These are phyloP conservation scores for Lactarius trivialis DNA, from an alignment of 768 basidiomycete genomes.

Conservation along the genomic window DNA sequence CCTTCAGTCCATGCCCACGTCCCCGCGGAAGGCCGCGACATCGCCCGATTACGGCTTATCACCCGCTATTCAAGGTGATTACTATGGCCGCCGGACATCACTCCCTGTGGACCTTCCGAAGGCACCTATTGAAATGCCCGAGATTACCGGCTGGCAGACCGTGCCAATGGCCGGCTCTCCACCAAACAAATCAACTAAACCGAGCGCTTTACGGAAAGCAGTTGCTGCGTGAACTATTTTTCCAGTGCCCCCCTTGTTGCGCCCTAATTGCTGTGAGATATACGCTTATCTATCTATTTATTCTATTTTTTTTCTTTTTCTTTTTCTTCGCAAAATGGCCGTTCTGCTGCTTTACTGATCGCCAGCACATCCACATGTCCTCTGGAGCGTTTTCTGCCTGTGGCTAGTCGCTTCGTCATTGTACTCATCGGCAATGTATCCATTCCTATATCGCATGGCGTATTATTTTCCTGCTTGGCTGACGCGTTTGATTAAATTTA, in stretches of 20 bases:
- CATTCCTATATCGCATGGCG: slow-evolving; percentile 22
- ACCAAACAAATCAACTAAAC: slow-evolving; percentile 24
- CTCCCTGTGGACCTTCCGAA: slow-evolving; percentile 20
- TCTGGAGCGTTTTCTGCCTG: slow-evolving; percentile 21
- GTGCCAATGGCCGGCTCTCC: slow-evolving; percentile 29
- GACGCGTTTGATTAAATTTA: slow-evolving; percentile 23
- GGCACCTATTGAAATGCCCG: slow-evolving; percentile 24
- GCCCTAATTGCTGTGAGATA: slow-evolving; percentile 16
- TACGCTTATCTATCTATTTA: slow-evolving; percentile 25
- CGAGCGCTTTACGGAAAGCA: slow-evolving; percentile 24
- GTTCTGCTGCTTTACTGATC: slow-evolving; percentile 15
- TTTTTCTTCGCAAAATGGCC: slow-evolving; percentile 19
- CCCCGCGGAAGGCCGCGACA: slow-evolving; percentile 29
- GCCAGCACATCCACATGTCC: slow-evolving; percentile 21
- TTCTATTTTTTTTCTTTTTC: slow-evolving; percentile 2
- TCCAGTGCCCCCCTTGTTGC: slow-evolving; percentile 10
- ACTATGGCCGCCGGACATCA: slow-evolving; percentile 27
- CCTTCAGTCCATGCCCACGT: slow-evolving; percentile 28
- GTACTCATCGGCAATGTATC: slow-evolving; percentile 26
- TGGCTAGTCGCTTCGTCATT: slow-evolving; percentile 21
- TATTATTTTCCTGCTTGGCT: slow-evolving; percentile 18
- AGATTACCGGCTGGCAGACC: slow-evolving; percentile 34
- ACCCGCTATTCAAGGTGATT: slow-evolving; percentile 22
- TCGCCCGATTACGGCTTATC: slow-evolving; percentile 23
- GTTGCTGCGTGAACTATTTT: slow-evolving; percentile 24